Base-by-base conservation (phyloP, 495 filamentous ascomycete genomes). In the Staphylotrichum longicolle region DNA sequence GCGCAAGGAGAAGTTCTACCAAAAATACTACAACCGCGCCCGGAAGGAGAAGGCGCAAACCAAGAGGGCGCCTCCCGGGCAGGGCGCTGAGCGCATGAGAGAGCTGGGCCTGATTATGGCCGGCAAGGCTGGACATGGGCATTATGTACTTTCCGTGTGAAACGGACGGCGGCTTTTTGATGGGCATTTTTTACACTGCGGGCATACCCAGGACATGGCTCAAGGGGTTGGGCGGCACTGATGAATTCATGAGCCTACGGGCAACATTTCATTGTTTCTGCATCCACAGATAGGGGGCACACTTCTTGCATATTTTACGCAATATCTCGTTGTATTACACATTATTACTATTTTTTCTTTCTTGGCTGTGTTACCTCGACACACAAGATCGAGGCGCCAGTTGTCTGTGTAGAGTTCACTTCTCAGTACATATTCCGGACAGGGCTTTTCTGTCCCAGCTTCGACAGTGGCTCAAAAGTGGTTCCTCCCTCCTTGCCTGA, bases 51-150 rank as follows among this genome's bases (percentile, higher is more conserved):
- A 80, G 67, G 77, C 79, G 54, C 64, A 71, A 15, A 70, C 77
- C 55, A 70, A 70, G 45, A 74, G 77, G 54, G 76, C 77, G 20
- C 86, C 86, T 74, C 91, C 89, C 46, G 95, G 94, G 51, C 89
- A 90, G 72, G 94, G 94, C 52, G 90, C 88, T 14, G 88, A 96
- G 80, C 83, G 93, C 69, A 98, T 98, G 94, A 83, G 91, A 66
- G 91, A 96, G 73, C 79, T 98, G 61, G 94, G 93, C 59, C 80
- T 97, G 63, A 86, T 91, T 70, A 90, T 92, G 80, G 90, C 89
- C 58, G 91, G 84, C 72, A 90, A 89, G 78, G 81, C 83, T 63
- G 87, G 86, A 57, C 86, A 84, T 61, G 88, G 89, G 72, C 75
- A 78, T 63, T 91, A 91, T 79, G 88, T 95, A 73, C 82, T 94